Evolutionary conservation across 1,139 yeast genomes (phyloP).

Genomic region (Petasospora rhodanensis): DNA sequence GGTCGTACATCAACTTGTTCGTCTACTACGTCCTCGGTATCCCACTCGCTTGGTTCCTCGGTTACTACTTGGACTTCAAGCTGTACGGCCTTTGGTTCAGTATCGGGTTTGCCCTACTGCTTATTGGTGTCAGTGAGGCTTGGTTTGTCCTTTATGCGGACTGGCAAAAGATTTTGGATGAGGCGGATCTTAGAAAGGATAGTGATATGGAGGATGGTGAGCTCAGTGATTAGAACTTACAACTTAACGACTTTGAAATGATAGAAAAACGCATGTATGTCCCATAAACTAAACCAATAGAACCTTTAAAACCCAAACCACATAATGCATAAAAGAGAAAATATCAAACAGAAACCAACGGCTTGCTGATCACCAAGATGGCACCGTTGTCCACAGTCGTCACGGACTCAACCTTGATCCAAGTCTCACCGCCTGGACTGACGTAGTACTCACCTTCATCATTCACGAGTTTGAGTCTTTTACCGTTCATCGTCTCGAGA

Average conservation of each 20-base stretch:
- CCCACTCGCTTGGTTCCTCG: slow-evolving; percentile 65
- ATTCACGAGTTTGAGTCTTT: slow-evolving; percentile 39
- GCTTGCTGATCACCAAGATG: slow-evolving; percentile 44
- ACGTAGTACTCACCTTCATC: slow-evolving; percentile 38
- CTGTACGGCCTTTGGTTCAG: slow-evolving; percentile 82
- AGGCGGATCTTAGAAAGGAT: slow-evolving; percentile 38
- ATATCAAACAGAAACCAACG: slow-evolving; percentile 10
- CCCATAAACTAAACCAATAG: not conserved
- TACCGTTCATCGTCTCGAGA: slow-evolving; percentile 39
- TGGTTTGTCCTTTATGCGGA: slow-evolving; percentile 46
- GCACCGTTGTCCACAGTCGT: slow-evolving; percentile 57
- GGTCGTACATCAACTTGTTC: slow-evolving; percentile 72
- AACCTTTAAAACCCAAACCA: not conserved
- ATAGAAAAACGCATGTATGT: too few species aligned
- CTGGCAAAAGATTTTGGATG: slow-evolving; percentile 47
- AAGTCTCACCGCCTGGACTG: slow-evolving; percentile 32
- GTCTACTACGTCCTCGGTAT: slow-evolving; percentile 68
- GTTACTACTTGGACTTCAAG: slow-evolving; percentile 49
- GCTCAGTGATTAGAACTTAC: slow-evolving; percentile 5
- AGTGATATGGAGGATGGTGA: slow-evolving; percentile 20
- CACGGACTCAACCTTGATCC: slow-evolving; percentile 37
- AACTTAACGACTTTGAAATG: too few species aligned
- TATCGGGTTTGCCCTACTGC: slow-evolving; percentile 60
- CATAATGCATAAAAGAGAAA: too few species aligned
- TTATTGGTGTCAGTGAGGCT: slow-evolving; percentile 62